Evolutionary conservation across 352 stramenopile genomes (phyloP).

Genomic region (Globisporangium parvum): DNA sequence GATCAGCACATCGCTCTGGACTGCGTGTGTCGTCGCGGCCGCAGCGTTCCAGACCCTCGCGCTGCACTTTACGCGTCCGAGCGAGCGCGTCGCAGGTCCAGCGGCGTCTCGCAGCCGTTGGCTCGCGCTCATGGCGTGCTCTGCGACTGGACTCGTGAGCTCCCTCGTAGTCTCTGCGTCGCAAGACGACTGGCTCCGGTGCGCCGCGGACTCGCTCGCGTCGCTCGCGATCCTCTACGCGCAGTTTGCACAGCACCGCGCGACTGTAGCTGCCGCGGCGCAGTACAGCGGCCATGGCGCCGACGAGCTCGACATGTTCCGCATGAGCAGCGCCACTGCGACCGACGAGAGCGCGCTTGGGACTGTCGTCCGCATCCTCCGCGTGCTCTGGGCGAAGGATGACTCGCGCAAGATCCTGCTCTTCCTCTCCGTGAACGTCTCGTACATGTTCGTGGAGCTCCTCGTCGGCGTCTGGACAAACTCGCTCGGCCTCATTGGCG

Average conservation of each 20-base stretch:
- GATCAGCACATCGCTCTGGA: no score
- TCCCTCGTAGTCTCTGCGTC: conserved; percentile 30
- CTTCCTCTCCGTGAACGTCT: conserved; percentile 74
- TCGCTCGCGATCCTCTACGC: conserved; percentile 49
- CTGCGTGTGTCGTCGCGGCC: conserved; percentile 24
- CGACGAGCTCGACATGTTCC: conserved; percentile 44
- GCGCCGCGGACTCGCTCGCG: conserved; percentile 25
- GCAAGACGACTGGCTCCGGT: conserved; percentile 51
- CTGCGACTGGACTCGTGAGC: conserved; percentile 29
- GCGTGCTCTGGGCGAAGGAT: conserved; percentile 47
- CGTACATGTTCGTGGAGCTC: conserved; percentile 87
- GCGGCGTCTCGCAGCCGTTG: conserved; percentile 21
- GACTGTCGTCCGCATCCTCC: no score
- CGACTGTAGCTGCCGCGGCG: neutral
- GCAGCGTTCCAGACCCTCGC: conserved; percentile 11
- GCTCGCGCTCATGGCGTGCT: conserved; percentile 36
- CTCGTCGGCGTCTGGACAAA: conserved; percentile 77
- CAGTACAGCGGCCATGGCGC: conserved; percentile 14
- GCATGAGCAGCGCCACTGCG: no score
- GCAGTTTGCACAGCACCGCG: conserved; percentile 27
- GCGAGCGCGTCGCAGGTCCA: no score
- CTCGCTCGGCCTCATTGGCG: conserved; percentile 79
- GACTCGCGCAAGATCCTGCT: conserved; percentile 77
- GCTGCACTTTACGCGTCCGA: conserved; percentile 22
- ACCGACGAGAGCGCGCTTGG: no score